Conservation (phyloP, 768 basidiomycete species). For the Suillus brevipes region DNA sequence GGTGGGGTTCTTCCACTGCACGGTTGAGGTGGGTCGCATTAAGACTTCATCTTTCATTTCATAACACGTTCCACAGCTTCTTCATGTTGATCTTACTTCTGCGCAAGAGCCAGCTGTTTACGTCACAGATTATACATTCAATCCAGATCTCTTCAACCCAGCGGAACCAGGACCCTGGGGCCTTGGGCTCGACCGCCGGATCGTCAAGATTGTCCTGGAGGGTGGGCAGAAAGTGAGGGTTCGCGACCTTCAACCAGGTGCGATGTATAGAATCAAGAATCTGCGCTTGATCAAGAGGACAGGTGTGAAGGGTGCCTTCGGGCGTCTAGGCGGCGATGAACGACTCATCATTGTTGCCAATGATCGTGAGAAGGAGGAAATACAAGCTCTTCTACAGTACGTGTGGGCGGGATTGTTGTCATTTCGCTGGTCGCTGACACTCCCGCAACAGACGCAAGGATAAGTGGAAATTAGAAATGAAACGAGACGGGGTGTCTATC, state of each 20-base stretch:
- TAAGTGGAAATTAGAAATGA: constrained; percentile 29
- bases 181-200: constrained; percentile 45
- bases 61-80: constrained; percentile 38
- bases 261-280: constrained; percentile 50
- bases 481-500: constrained; percentile 9
- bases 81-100: constrained; percentile 40
- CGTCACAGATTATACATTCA: constrained; percentile 66
- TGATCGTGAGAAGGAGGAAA: constrained; percentile 20
- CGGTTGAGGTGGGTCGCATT: constrained; percentile 50
- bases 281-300: constrained; percentile 45
- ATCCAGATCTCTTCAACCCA: constrained; percentile 41
- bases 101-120: constrained; percentile 43
- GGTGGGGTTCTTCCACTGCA: constrained; percentile 50
- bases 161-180: constrained; percentile 38
- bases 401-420: not conserved
- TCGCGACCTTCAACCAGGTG: constrained; percentile 39
- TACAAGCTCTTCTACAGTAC: constrained; percentile 18
- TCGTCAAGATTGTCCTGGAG: constrained; percentile 53
- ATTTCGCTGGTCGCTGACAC: not conserved
- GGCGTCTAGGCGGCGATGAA: constrained; percentile 31
- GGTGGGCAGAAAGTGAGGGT: constrained; percentile 46
- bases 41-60: not conserved
- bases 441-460: constrained; percentile 34
- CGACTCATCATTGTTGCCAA: constrained; percentile 20
- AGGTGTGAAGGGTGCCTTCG: constrained; percentile 15